Evolutionary conservation across 2,329 filamentous ascomycete species (phyloP).

Genomic region (Aspergillus transmontanensis): DNA sequence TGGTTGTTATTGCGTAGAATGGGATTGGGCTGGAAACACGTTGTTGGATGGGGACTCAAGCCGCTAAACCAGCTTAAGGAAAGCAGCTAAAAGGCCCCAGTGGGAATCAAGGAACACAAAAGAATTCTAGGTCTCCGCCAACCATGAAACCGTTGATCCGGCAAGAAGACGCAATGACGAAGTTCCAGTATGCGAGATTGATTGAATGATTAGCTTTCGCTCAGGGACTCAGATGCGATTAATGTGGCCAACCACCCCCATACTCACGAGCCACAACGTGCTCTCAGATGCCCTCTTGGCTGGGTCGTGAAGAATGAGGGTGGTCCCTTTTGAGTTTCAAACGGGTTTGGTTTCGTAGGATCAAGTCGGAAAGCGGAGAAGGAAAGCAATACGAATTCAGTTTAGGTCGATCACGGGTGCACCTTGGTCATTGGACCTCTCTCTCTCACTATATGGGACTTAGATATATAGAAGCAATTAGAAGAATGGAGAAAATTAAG

Average conservation of each 20-base stretch:
- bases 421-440: no score
- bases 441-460: no score
- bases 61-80: conserved; percentile 13
- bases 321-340: neutral
- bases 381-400: neutral
- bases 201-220: neutral
- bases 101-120: neutral
- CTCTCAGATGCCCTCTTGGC: conserved; percentile 16
- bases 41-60: neutral
- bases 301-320: conserved; percentile 11
- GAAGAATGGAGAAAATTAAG: no score
- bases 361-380: neutral
- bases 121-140: neutral
- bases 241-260: neutral
- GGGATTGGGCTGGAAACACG: conserved; percentile 13
- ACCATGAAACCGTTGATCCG: neutral
- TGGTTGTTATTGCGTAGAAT: conserved; percentile 10
- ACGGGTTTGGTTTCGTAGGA: neutral
- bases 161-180: neutral
- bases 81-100: neutral
- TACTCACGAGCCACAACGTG: conserved; percentile 13
- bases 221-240: neutral
- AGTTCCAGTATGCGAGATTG: neutral
- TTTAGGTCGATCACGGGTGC: neutral
- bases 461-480: no score